These are phyloP conservation scores for Starmerella khaoyaiensis DNA, from an alignment of 805 yeast genomes.

Conservation along the genomic window DNA sequence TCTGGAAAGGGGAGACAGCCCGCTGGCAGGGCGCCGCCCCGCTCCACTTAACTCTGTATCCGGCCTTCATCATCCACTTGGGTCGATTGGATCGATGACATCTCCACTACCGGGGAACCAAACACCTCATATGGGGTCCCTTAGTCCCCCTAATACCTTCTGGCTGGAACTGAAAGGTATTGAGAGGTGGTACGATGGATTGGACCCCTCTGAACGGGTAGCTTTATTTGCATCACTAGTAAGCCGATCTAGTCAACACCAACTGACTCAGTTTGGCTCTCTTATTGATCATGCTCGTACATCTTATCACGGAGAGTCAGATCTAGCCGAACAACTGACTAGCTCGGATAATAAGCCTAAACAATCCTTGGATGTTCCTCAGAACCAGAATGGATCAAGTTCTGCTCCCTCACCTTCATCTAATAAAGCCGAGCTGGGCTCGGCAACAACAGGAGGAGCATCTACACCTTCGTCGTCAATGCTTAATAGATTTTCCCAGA, in stretches of 20 bases:
- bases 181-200: conserved; percentile 32
- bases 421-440: too few species aligned
- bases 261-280: conserved; percentile 15
- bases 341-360: not conserved
- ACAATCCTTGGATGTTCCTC: too few species aligned
- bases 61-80: too few species aligned
- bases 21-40: conserved; percentile 23
- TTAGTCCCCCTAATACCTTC: conserved; percentile 6
- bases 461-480: too few species aligned
- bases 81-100: not conserved
- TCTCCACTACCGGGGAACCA: not conserved
- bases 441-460: too few species aligned
- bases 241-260: conserved; percentile 22
- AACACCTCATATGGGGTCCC: conserved; percentile 1
- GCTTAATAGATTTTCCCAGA: too few species aligned
- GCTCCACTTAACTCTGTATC: conserved; percentile 10
- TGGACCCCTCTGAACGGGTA: conserved; percentile 30
- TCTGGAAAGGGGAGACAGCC: conserved; percentile 22
- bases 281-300: conserved; percentile 9
- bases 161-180: conserved; percentile 23
- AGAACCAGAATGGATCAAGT: too few species aligned
- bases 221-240: conserved; percentile 30
- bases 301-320: not conserved
- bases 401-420: too few species aligned
- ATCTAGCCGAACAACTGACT: conserved; percentile 1